Percentiles rank a stretch among this genome's conserved stretches.
Conservation (phyloP, 2,329 filamentous ascomycete genomes). For the Cordyceps farinosa region DNA sequence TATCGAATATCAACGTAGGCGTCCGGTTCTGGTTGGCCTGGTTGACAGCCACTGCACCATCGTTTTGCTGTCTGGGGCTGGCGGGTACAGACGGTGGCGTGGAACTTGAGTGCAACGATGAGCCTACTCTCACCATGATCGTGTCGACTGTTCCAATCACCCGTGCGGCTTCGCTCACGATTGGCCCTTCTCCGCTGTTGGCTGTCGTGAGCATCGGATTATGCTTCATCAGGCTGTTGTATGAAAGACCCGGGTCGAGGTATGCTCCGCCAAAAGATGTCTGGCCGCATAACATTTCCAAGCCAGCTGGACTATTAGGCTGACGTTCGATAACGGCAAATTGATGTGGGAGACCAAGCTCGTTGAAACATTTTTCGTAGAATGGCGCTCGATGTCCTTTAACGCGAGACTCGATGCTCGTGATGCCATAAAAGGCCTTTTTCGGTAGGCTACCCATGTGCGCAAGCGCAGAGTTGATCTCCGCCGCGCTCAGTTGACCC, state of each 20-base stretch:
- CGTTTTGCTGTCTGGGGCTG: conserved; percentile 41
- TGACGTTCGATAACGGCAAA: conserved; percentile 72
- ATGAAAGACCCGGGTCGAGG: conserved; percentile 67
- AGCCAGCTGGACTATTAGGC: conserved; percentile 58
- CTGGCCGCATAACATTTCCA: conserved; percentile 70
- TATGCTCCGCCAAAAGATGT: conserved; percentile 78
- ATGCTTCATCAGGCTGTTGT: conserved; percentile 56
- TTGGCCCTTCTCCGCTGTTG: conserved; percentile 49
- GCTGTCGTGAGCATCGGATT: conserved; percentile 49
- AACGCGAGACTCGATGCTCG: conserved; percentile 58
- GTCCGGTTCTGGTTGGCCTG: conserved; percentile 41
- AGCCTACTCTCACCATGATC: conserved; percentile 57
- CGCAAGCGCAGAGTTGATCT: conserved; percentile 76
- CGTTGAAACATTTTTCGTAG: conserved; percentile 80
- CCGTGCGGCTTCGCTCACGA: conserved; percentile 70
- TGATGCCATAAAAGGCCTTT: conserved; percentile 77
- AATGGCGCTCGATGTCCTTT: conserved; percentile 70
- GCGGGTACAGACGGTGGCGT: conserved; percentile 46
- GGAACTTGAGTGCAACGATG: conserved; percentile 40
- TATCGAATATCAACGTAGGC: conserved; percentile 68
- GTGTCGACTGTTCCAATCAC: conserved; percentile 81
- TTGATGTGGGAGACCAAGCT: conserved; percentile 79
- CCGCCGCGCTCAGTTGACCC: conserved; percentile 78
- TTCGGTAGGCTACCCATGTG: conserved; percentile 77
- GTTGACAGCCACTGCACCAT: conserved; percentile 24